These are phyloP conservation scores for Fagopyrum homotropicum DNA, from an alignment of 148 eudicot genomes.

Conservation along the genomic window DNA sequence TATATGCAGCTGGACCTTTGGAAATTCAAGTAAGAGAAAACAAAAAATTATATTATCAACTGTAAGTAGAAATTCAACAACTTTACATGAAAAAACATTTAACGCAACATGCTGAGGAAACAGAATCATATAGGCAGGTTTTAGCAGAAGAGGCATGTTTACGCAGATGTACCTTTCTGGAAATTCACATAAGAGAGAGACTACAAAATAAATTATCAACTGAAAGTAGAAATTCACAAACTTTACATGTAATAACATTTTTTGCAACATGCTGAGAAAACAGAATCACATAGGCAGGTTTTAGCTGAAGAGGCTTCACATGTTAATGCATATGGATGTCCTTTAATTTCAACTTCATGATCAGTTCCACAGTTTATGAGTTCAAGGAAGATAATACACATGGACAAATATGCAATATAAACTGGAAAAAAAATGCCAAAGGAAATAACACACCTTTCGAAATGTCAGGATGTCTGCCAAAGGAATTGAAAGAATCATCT, in stretches of 20 bases:
- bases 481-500: constrained; percentile 86
- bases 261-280: neutral
- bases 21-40: neutral
- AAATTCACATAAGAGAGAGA: neutral
- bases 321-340: neutral
- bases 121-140: neutral
- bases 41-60: neutral
- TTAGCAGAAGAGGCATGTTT: neutral
- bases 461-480: constrained; percentile 78
- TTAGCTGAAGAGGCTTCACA: neutral
- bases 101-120: neutral
- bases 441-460: constrained; percentile 49
- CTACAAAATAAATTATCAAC: neutral
- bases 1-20: neutral
- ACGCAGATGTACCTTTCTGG: neutral
- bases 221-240: neutral
- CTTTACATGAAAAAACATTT: neutral
- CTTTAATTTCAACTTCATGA: neutral
- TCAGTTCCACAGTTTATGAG: neutral
- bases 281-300: neutral
- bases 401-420: neutral
- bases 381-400: neutral
- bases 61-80: neutral
- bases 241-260: neutral
- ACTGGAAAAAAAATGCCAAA: constrained; percentile 1